Conservation (phyloP, 495 filamentous ascomycete genomes). For the Trichocladium antarcticum region DNA sequence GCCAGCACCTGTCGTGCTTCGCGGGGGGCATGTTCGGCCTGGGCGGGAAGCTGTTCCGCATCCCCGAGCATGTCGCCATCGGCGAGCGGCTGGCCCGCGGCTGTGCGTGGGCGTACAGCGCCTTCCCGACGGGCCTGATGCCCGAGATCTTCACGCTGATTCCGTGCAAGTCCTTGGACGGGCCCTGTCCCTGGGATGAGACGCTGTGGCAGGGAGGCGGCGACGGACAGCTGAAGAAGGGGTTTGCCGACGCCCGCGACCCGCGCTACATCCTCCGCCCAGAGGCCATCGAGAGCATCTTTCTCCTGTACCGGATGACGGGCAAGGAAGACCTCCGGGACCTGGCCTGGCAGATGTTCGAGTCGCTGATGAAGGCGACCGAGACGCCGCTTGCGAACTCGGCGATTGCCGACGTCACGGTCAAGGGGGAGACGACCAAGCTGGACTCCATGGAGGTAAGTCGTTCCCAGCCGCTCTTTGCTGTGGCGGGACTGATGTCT, state of each 20-base stretch:
- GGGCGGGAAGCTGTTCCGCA: conserved; percentile 63
- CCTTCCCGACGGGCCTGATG: conserved; percentile 75
- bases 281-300: conserved; percentile 61
- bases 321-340: conserved; percentile 52
- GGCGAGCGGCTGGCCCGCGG: conserved; percentile 73
- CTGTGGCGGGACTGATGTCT: too few species aligned
- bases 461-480: background rate
- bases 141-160: conserved; percentile 59
- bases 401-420: conserved; percentile 42
- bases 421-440: conserved; percentile 18
- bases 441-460: conserved; percentile 26
- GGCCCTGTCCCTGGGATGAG: conserved; percentile 22
- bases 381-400: conserved; percentile 48
- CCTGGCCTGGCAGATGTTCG: conserved; percentile 67
- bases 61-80: conserved; percentile 60
- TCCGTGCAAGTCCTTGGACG: conserved; percentile 28
- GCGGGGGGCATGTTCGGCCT: conserved; percentile 86
- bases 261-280: conserved; percentile 42
- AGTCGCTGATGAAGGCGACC: conserved; percentile 49
- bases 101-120: conserved; percentile 83
- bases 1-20: conserved; percentile 57
- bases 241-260: conserved; percentile 32
- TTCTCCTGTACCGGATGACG: conserved; percentile 62
- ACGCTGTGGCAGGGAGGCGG: conserved; percentile 17
- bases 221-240: conserved; percentile 25